These are phyloP conservation scores for Linnemannia exigua DNA, from an alignment of 192 early-diverging fungal species.

Conservation along the genomic window DNA sequence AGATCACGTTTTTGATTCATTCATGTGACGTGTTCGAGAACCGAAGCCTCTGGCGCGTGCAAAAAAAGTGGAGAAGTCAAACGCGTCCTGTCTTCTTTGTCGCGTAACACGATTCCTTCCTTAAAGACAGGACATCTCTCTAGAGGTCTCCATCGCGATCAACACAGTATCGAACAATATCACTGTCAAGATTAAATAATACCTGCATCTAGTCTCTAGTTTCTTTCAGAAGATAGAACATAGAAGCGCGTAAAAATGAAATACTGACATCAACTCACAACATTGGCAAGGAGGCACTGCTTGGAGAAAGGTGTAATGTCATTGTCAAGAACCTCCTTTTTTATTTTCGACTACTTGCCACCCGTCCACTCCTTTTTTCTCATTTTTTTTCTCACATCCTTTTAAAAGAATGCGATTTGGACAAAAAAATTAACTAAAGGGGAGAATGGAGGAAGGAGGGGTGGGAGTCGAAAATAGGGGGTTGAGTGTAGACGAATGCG, in stretches of 20 bases:
- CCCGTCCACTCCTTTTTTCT: background rate
- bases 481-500: background rate
- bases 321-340: background rate
- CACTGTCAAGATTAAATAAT: no score
- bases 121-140: no score
- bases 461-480: background rate
- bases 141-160: no score
- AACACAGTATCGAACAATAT: no score
- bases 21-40: background rate
- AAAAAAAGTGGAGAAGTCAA: background rate
- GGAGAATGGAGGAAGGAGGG: background rate
- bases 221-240: no score
- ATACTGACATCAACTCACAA: background rate
- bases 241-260: no score
- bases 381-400: background rate
- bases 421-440: background rate
- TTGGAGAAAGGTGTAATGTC: background rate
- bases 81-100: background rate
- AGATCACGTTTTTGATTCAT: background rate
- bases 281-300: background rate
- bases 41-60: background rate
- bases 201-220: no score
- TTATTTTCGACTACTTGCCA: background rate
- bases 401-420: background rate
- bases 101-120: background rate